These are phyloP conservation scores for Termitomyces sp. DNA, from an alignment of 1,284 basidiomycete genomes.

Conservation along the genomic window DNA sequence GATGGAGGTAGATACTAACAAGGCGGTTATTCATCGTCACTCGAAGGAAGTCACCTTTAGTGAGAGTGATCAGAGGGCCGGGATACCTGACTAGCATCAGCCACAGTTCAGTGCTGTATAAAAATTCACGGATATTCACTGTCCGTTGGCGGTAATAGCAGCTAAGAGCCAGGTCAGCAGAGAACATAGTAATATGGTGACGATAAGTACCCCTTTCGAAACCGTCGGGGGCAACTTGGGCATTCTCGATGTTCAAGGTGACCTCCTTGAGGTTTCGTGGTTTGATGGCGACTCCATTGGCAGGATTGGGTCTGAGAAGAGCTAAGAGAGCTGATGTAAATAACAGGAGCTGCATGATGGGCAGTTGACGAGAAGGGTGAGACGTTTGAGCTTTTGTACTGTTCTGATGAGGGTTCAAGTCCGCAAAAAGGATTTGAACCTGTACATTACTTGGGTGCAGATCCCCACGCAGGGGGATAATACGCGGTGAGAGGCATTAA, in stretches of 20 bases:
- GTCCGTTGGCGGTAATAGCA: constrained; percentile 3
- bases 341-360: constrained; percentile 19
- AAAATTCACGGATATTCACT: not conserved
- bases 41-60: constrained; percentile 1
- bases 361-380: constrained; percentile 10
- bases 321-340: constrained; percentile 14
- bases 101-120: not conserved
- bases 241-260: constrained; percentile 14
- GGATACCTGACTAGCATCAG: constrained; percentile 2
- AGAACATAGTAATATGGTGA: not conserved
- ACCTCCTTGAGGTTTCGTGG: constrained; percentile 9
- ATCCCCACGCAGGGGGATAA: not conserved
- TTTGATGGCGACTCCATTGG: constrained; percentile 8
- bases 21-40: constrained; percentile 3
- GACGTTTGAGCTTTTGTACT: constrained; percentile 14
- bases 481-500: constrained; percentile 8
- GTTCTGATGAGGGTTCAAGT: not conserved
- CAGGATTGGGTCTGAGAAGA: constrained; percentile 16
- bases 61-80: constrained; percentile 2
- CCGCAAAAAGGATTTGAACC: constrained; percentile 12
- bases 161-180: not conserved
- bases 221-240: constrained; percentile 15
- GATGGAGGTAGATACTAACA: not conserved
- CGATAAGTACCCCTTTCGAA: constrained; percentile 14
- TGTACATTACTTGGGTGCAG: not conserved